These are phyloP conservation scores for Apiospora malaysiana DNA, from an alignment of 2,329 filamentous ascomycete species.

Conservation along the genomic window DNA sequence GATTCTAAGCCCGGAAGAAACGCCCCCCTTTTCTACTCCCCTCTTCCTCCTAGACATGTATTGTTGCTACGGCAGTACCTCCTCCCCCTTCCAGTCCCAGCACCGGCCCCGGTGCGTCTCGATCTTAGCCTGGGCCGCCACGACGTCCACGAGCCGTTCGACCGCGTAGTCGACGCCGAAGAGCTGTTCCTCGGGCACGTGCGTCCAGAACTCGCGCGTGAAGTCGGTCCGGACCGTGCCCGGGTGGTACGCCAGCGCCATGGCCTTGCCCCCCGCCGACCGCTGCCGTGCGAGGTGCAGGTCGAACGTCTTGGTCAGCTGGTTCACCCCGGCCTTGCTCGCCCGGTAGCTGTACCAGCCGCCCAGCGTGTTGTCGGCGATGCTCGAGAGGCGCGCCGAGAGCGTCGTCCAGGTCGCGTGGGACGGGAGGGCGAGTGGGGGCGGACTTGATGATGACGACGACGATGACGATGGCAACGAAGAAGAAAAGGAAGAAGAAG, in stretches of 20 bases:
- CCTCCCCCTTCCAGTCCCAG: conserved; percentile 73
- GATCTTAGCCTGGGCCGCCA: conserved; percentile 50
- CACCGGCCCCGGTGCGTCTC: conserved; percentile 64
- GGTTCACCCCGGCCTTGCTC: conserved; percentile 76
- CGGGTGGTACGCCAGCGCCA: conserved; percentile 76
- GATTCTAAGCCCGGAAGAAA: not conserved
- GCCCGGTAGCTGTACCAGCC: conserved; percentile 86
- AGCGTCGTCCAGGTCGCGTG: conserved; percentile 74
- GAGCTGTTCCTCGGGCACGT: conserved; percentile 64
- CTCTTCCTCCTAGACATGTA: conserved; percentile 23
- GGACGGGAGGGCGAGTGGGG: conserved; percentile 45
- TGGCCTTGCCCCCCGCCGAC: conserved; percentile 62
- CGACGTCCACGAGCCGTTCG: conserved; percentile 66
- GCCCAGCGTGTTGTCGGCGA: conserved; percentile 73
- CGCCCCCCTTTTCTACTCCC: not conserved
- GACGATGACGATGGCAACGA: not conserved
- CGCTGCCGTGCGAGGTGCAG: conserved; percentile 62
- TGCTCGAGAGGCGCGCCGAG: conserved; percentile 79
- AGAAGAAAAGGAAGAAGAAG: not conserved
- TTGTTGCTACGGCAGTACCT: conserved; percentile 58
- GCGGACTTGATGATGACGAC: not conserved
- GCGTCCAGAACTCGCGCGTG: conserved; percentile 74
- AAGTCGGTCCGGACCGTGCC: conserved; percentile 81
- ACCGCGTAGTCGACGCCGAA: conserved; percentile 72
- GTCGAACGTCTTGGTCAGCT: conserved; percentile 74